phyloP scores from a whole-genome alignment of 1,139 yeast genomes.

The Blastobotrys arbuscula region DNA sequence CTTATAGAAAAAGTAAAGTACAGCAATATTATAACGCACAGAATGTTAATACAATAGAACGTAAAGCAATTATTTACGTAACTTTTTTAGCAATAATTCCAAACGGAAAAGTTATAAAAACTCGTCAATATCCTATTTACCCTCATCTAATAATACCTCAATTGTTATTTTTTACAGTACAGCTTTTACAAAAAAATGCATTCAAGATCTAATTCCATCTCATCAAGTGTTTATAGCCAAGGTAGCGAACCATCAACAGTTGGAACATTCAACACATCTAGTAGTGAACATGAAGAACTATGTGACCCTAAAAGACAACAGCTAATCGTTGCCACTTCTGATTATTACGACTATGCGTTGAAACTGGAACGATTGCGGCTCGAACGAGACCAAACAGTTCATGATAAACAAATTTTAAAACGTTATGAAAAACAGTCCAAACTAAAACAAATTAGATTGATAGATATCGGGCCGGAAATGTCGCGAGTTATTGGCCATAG shows the following conservation, averaged over 20 bases:
- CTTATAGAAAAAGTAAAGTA: no score
- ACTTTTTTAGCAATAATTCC: no score
- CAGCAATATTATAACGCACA: no score
- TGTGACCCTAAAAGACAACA: neutral
- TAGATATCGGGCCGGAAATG: slow-evolving; percentile 11
- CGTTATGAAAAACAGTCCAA: slow-evolving; percentile 3
- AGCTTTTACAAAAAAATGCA: no score
- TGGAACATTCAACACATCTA: neutral
- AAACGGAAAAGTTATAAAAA: no score
- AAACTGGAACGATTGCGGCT: slow-evolving; percentile 12
- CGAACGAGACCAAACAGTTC: slow-evolving; percentile 7
- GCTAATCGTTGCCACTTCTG: slow-evolving; percentile 5
- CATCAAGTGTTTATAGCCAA: neutral
- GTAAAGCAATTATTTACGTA: no score
- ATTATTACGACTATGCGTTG: slow-evolving; percentile 12
- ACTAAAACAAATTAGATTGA: neutral
- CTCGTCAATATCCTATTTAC: no score
- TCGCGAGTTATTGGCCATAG: slow-evolving; percentile 16
- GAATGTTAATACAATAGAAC: no score
- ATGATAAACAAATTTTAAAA: slow-evolving; percentile 5
- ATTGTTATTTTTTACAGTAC: no score
- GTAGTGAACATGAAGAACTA: neutral
- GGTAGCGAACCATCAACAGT: neutral
- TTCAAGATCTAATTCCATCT: neutral
- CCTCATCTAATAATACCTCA: no score